Conservation (phyloP, 2,329 filamentous ascomycete species). For the Colletotrichum liaoningense region DNA sequence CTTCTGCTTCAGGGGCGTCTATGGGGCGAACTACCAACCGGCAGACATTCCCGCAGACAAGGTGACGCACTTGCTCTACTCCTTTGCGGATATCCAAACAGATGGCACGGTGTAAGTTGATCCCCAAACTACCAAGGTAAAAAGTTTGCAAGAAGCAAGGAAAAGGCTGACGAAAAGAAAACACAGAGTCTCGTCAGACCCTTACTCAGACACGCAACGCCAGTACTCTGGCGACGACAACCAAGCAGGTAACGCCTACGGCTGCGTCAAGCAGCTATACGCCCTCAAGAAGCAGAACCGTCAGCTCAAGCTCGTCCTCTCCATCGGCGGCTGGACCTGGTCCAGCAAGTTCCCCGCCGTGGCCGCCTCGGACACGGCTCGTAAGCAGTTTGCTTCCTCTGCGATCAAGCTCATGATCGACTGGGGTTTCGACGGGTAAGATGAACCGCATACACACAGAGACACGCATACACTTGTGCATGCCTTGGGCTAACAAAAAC, state of each 20-base stretch:
- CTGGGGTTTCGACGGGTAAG: constrained; percentile 63
- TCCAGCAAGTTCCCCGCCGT: constrained; percentile 75
- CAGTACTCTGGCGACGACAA: constrained; percentile 75
- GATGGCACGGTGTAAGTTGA: constrained; percentile 60
- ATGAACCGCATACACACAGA: neutral
- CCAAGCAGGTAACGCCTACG: constrained; percentile 75
- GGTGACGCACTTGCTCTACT: constrained; percentile 80
- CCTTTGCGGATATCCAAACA: constrained; percentile 58
- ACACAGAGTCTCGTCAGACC: constrained; percentile 65
- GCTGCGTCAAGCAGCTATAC: constrained; percentile 81
- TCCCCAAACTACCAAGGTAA: neutral
- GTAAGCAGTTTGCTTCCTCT: constrained; percentile 73
- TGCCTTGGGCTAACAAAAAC: neutral
- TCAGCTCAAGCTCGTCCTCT: constrained; percentile 82
- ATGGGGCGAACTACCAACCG: constrained; percentile 66
- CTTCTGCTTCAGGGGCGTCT: constrained; percentile 48
- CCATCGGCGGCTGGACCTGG: constrained; percentile 85
- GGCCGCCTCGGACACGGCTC: constrained; percentile 69
- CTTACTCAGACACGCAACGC: constrained; percentile 73
- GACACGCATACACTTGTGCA: too few species aligned
- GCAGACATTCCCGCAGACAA: constrained; percentile 75
- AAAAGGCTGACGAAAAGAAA: constrained; percentile 24
- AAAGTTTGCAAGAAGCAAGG: constrained; percentile 29
- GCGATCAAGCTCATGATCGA: constrained; percentile 78
- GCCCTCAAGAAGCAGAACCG: constrained; percentile 81